Evolutionary conservation across 768 basidiomycete species (phyloP).

Genomic region (Amanita rimosa): DNA sequence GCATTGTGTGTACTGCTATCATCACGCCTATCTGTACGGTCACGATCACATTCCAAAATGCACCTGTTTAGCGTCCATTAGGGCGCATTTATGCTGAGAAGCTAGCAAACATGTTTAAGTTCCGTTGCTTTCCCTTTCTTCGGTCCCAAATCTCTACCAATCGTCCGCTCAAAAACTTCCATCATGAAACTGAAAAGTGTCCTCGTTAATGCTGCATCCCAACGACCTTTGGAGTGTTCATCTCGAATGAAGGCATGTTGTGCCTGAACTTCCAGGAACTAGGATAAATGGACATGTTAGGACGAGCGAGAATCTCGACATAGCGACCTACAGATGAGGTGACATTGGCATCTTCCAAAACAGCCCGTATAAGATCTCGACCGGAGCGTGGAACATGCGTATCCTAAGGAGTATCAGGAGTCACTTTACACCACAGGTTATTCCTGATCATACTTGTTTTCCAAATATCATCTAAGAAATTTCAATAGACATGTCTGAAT

Average conservation of each 20-base stretch:
- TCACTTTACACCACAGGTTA: background rate
- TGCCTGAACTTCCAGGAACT: constrained; percentile 95
- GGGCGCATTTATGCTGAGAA: constrained; percentile 6
- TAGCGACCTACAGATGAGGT: constrained; percentile 45
- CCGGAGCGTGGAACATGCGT: constrained; percentile 88
- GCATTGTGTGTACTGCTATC: constrained; percentile 27
- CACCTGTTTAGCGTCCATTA: background rate
- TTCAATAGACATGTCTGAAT: background rate
- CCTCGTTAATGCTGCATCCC: constrained; percentile 87
- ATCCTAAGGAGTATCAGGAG: constrained; percentile 44
- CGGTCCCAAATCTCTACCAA: constrained; percentile 78
- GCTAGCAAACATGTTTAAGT: constrained; percentile 72
- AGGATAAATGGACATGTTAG: background rate
- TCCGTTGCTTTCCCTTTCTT: constrained; percentile 30
- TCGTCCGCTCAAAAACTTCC: constrained; percentile 86
- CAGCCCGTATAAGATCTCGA: constrained; percentile 72
- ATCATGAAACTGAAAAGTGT: constrained; percentile 80
- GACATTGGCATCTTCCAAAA: constrained; percentile 73
- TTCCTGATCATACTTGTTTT: constrained; percentile 50
- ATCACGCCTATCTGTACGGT: constrained; percentile 36
- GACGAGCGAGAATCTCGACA: background rate
- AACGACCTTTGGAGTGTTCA: constrained; percentile 84
- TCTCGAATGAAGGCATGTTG: constrained; percentile 96
- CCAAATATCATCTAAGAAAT: constrained; percentile 83
- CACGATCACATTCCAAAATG: constrained; percentile 13